These are phyloP conservation scores for Diplosphaera chodatii DNA, from an alignment of 139 green algal species.

Conservation along the genomic window DNA sequence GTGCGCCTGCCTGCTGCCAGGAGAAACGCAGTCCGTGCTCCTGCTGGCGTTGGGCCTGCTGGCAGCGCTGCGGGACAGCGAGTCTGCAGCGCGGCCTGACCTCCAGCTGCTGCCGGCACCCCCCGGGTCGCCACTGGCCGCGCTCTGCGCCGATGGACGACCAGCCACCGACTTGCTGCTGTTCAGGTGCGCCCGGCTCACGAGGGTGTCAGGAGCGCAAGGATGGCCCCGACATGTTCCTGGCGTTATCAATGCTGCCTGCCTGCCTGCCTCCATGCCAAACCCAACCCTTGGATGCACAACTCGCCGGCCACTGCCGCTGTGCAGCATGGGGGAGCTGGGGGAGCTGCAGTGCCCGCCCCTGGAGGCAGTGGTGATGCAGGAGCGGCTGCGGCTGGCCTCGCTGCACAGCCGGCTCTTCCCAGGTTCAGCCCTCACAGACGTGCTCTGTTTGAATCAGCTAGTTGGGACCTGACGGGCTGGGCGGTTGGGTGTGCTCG, in stretches of 20 bases:
- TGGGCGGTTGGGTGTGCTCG: too few relatives aligned
- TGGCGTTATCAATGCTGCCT: too few relatives aligned
- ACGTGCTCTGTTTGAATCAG: too few relatives aligned
- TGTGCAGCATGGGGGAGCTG: conserved; percentile 2
- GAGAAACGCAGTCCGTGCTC: neutral
- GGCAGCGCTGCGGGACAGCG: conserved; percentile 1
- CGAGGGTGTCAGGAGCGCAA: too few relatives aligned
- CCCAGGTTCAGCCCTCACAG: too few relatives aligned
- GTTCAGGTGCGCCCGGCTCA: too few relatives aligned
- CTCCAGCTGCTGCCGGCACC: conserved; percentile 8
- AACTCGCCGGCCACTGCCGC: too few relatives aligned
- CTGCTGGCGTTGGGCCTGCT: conserved; percentile 8
- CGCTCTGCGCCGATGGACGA: neutral
- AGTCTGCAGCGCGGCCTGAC: neutral
- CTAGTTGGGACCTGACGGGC: too few relatives aligned
- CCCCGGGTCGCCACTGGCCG: neutral
- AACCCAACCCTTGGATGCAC: too few relatives aligned
- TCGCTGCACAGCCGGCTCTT: neutral
- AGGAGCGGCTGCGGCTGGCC: conserved; percentile 3
- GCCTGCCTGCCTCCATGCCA: too few relatives aligned
- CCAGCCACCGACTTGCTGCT: conserved; percentile 7
- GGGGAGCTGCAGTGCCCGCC: neutral
- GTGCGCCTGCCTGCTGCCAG: neutral
- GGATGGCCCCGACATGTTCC: too few relatives aligned
- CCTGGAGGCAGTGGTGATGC: neutral